Evolutionary conservation across 352 stramenopile genomes (phyloP).

Genomic region (Phytophthora gonapodyides): DNA sequence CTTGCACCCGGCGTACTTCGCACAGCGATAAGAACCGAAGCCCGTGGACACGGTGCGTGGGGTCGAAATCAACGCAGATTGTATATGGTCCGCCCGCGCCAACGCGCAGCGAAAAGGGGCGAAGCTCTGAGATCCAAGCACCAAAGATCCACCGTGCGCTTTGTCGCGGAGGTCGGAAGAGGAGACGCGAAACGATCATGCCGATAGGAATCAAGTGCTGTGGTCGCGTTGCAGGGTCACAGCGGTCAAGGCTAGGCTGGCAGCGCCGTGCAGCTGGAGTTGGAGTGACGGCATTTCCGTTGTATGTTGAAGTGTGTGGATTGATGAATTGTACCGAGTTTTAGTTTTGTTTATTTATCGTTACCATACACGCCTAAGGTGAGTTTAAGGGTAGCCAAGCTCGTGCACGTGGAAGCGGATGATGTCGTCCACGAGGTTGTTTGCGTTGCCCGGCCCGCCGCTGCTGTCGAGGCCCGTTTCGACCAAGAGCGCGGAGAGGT

Average conservation of each 20-base stretch:
- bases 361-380: too few species aligned
- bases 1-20: constrained; percentile 19
- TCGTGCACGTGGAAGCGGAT: constrained; percentile 50
- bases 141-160: constrained; percentile 17
- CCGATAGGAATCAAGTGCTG: constrained; percentile 4
- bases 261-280: too few species aligned
- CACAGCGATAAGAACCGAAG: constrained; percentile 10
- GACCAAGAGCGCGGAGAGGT: constrained; percentile 36
- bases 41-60: constrained; percentile 10
- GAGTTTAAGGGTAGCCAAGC: constrained; percentile 28
- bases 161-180: constrained; percentile 4
- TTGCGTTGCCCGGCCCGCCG: neutral
- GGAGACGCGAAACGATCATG: neutral
- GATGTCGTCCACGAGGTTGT: constrained; percentile 47
- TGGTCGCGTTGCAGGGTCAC: too few species aligned
- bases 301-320: too few species aligned
- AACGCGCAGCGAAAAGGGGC: constrained; percentile 28
- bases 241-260: too few species aligned
- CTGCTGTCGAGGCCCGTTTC: constrained; percentile 32
- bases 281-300: too few species aligned
- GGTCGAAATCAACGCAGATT: constrained; percentile 17
- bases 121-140: constrained; percentile 23
- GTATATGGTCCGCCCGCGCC: constrained; percentile 12
- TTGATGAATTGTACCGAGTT: too few species aligned
- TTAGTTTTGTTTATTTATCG: constrained; percentile 6